phyloP scores from a whole-genome alignment of 768 basidiomycete species.

The Trichaptum fuscoviolaceum region DNA sequence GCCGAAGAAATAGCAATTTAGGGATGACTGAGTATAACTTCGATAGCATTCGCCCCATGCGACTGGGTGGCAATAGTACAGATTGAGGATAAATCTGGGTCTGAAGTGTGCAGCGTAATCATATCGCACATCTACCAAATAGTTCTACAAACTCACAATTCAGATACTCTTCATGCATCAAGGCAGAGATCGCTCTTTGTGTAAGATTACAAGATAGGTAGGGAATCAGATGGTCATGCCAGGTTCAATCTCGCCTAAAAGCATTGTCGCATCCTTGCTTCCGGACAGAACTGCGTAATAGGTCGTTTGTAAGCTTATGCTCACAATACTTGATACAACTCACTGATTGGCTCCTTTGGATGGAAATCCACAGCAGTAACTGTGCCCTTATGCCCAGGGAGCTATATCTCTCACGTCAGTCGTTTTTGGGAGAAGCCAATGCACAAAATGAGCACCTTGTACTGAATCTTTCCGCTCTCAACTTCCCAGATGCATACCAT shows the following conservation, averaged over 20 bases:
- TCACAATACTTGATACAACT: constrained; percentile 22
- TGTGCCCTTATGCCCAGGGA: constrained; percentile 95
- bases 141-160: background rate
- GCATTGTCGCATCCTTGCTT: constrained; percentile 90
- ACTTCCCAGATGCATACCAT: constrained; percentile 87
- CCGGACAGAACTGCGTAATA: constrained; percentile 68
- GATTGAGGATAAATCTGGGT: background rate
- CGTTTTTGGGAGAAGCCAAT: background rate
- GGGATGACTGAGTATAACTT: too few species aligned
- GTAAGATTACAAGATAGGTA: background rate
- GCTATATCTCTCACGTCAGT: constrained; percentile 31
- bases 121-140: background rate
- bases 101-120: background rate
- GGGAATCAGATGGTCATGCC: constrained; percentile 37
- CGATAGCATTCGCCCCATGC: background rate
- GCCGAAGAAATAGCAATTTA: background rate
- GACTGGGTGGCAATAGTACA: background rate
- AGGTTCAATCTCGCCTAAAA: constrained; percentile 86
- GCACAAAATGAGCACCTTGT: constrained; percentile 54
- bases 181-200: background rate
- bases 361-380: constrained; percentile 96
- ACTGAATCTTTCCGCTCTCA: constrained; percentile 66
- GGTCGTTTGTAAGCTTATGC: constrained; percentile 4
- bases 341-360: constrained; percentile 92
- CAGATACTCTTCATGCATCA: background rate